Evolutionary conservation across 2,329 filamentous ascomycete genomes (phyloP).

Genomic region (Parafenestella ontariensis): DNA sequence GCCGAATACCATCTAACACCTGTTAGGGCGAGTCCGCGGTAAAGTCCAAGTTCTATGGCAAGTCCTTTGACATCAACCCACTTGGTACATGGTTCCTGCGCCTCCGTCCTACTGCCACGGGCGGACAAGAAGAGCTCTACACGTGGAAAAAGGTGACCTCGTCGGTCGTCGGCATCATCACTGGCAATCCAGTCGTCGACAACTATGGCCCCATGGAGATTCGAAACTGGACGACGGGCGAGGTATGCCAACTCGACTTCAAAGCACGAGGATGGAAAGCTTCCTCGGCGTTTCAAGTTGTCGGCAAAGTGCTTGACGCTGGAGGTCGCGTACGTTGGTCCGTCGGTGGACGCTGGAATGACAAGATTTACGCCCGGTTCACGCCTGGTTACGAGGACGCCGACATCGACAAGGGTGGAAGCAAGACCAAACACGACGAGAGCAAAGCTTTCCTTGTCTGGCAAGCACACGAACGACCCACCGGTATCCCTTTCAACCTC

Average conservation of each 20-base stretch:
- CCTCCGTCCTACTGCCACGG: conserved; percentile 76
- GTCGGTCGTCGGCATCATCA: conserved; percentile 98
- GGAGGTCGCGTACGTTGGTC: conserved; percentile 84
- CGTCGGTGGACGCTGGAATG: conserved; percentile 95
- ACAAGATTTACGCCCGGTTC: conserved; percentile 91
- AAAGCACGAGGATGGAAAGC: conserved; percentile 97
- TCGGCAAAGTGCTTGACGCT: conserved; percentile 82
- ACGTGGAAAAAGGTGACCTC: conserved; percentile 99
- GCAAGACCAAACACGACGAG: conserved; percentile 62
- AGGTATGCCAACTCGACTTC: conserved; percentile 88
- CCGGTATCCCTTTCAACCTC: conserved; percentile 92
- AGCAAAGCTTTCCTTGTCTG: conserved; percentile 88
- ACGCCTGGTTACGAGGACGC: conserved; percentile 89
- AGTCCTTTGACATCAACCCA: conserved; percentile 95
- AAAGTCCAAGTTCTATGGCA: conserved; percentile 96
- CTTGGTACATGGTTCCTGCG: conserved; percentile 96
- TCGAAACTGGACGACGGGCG: conserved; percentile 95
- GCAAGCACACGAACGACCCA: conserved; percentile 83
- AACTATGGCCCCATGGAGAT: conserved; percentile 98
- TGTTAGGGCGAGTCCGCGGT: conserved; percentile 85
- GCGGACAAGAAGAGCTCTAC: conserved; percentile 77
- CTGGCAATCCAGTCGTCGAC: conserved; percentile 93
- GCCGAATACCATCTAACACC: conserved; percentile 16
- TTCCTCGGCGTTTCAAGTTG: conserved; percentile 85
- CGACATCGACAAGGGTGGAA: conserved; percentile 56